Evolutionary conservation across 2,329 filamentous ascomycete genomes (phyloP).

Genomic region (Cytospora piceicola): DNA sequence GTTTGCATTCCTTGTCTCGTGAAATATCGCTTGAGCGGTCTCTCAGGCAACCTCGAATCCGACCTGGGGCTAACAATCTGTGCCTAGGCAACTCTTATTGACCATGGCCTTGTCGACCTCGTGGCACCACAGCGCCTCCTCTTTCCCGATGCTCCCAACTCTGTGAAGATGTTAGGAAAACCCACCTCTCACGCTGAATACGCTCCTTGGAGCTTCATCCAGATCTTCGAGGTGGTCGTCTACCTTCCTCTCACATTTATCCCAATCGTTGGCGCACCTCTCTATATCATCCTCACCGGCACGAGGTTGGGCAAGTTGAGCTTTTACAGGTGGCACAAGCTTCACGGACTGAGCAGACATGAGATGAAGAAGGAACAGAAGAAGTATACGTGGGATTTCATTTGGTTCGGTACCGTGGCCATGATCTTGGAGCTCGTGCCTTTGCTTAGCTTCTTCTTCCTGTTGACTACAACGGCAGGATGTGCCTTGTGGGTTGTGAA

Average conservation of each 20-base stretch:
- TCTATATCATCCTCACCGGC: slow-evolving; percentile 88
- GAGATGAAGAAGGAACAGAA: slow-evolving; percentile 73
- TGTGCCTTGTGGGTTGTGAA: slow-evolving; percentile 84
- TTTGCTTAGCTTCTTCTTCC: slow-evolving; percentile 89
- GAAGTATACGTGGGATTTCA: slow-evolving; percentile 76
- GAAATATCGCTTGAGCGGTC: background rate
- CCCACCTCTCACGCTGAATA: slow-evolving; percentile 78
- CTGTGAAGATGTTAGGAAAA: slow-evolving; percentile 81
- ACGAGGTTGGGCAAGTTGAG: slow-evolving; percentile 85
- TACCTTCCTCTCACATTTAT: slow-evolving; percentile 86
- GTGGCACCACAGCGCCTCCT: slow-evolving; percentile 68
- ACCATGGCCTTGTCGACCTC: slow-evolving; percentile 71
- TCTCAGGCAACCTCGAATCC: background rate
- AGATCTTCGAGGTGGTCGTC: slow-evolving; percentile 82
- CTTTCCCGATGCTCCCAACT: slow-evolving; percentile 68
- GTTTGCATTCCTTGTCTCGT: slow-evolving; percentile 33
- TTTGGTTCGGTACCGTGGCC: slow-evolving; percentile 89
- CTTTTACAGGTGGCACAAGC: slow-evolving; percentile 87
- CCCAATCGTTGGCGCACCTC: slow-evolving; percentile 77
- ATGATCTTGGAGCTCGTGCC: slow-evolving; percentile 87
- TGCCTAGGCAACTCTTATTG: slow-evolving; percentile 69
- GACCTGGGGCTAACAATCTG: slow-evolving; percentile 23
- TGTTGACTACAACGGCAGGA: slow-evolving; percentile 83
- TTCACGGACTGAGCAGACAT: slow-evolving; percentile 74
- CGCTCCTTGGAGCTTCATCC: slow-evolving; percentile 86